Base-by-base conservation (phyloP, 805 yeast genomes). In the Yarrowia keelungensis region DNA sequence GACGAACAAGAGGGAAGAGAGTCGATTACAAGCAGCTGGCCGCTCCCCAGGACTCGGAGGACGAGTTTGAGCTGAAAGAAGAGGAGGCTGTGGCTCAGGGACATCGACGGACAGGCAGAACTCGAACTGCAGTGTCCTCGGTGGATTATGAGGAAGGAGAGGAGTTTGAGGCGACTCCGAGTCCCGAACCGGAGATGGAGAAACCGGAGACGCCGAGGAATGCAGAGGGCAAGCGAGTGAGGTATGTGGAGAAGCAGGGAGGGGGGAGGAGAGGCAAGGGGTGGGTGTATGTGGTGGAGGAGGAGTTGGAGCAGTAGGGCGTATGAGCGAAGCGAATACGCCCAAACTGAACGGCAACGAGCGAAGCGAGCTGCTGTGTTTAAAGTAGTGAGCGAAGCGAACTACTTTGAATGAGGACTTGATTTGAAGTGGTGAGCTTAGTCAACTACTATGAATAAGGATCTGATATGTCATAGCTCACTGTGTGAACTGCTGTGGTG, bases 211-310 rank as follows among this genome's bases (percentile, higher is more conserved):
- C 67, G 5, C 67, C 65, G 12, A 19, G 65, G 32, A 59, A 59
- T 36, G 65, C 65, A 3, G 51, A 59, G 14, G 65, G 65, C 0
- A 47, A 62, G n/a, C 19, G 19, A n/a, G 38, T 62, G 5, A 16
- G 67, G n/a, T 47, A 47, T 15, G 56, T 62, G 67, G 67, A 62
- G 56, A 38, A 47, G 22, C 47, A 47, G 56, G 56, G 36, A 0
- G 50, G 45, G 3, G 67, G 67, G 4, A 8, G 56, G 11, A 7
- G 50, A 15, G 67, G 67, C 1, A 59, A 59, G 51, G 65, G 65
- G 11, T 59, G 65, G 65, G 65, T 59, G 8, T 43, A 43, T 45
- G 65, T 59, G 14, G 51, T 45, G n/a, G 65, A 59, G 65, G 65
- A 59, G 65, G 65, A 43, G 51, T 35, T 59, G 36, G 65, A 59